phyloP scores from a whole-genome alignment of 352 stramenopile genomes.

The Globisporangium mamillatum region DNA sequence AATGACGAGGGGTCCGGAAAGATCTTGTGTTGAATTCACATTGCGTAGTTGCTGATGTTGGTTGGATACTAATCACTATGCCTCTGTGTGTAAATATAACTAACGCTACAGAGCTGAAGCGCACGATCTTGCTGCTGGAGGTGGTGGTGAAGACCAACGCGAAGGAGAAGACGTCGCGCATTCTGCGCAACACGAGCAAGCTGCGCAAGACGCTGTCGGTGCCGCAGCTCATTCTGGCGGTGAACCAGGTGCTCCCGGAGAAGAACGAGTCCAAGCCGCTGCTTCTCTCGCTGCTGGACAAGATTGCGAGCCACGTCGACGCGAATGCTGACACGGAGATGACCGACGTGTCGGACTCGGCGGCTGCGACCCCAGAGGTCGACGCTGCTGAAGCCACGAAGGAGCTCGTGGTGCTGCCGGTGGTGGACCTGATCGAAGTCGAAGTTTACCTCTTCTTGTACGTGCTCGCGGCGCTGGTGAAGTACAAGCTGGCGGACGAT shows the following conservation, averaged over 20 bases:
- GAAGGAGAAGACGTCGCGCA: slow-evolving; percentile 81
- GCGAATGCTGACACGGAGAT: slow-evolving; percentile 50
- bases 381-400: slow-evolving; percentile 11
- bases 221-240: slow-evolving; percentile 52
- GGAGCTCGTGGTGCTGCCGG: slow-evolving; percentile 32
- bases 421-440: slow-evolving; percentile 80
- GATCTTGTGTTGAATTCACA: background rate
- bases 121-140: slow-evolving; percentile 68
- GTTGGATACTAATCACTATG: background rate
- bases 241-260: slow-evolving; percentile 58
- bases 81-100: slow-evolving; percentile 4
- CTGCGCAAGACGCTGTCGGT: slow-evolving; percentile 76
- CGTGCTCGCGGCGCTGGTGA: slow-evolving; percentile 67
- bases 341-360: slow-evolving; percentile 31
- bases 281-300: slow-evolving; percentile 50
- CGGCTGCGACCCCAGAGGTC: slow-evolving; percentile 9
- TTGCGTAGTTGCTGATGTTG: background rate
- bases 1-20: background rate
- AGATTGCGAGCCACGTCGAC: slow-evolving; percentile 41
- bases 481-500: slow-evolving; percentile 57
- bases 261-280: slow-evolving; percentile 57
- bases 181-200: slow-evolving; percentile 77
- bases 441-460: slow-evolving; percentile 85
- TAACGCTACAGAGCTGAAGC: slow-evolving; percentile 59
- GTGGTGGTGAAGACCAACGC: slow-evolving; percentile 78